Percentiles rank a stretch among this genome's conserved stretches.
Conservation (phyloP, 1,139 yeast species). For the Suhomyces terraborum region DNA sequence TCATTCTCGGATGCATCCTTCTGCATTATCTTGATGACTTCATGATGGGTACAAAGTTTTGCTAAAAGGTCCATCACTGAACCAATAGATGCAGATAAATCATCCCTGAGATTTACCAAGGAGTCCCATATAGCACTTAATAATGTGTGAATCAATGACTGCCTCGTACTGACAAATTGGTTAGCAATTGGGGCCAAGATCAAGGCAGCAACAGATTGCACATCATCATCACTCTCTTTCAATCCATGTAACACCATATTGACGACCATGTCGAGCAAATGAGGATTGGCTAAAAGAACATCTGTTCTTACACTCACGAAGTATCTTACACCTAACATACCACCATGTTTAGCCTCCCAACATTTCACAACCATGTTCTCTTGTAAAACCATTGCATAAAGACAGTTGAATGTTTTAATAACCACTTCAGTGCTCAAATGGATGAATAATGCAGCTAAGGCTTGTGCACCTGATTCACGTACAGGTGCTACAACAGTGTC, state of each 20-base stretch:
- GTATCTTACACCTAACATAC: constrained; percentile 90
- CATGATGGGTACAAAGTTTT: constrained; percentile 78
- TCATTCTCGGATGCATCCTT: constrained; percentile 54
- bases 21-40: constrained; percentile 73
- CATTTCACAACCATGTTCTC: constrained; percentile 49
- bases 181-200: constrained; percentile 87
- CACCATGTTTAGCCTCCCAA: constrained; percentile 99
- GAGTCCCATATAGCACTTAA: constrained; percentile 87
- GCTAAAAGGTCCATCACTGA: constrained; percentile 94
- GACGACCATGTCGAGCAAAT: constrained; percentile 70
- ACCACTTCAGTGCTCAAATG: constrained; percentile 62
- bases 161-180: constrained; percentile 71
- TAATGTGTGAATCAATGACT: constrained; percentile 61
- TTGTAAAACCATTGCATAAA: constrained; percentile 74
- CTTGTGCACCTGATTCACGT: constrained; percentile 94
- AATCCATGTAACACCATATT: constrained; percentile 87
- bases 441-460: constrained; percentile 81
- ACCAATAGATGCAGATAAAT: constrained; percentile 91
- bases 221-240: constrained; percentile 87
- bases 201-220: constrained; percentile 95
- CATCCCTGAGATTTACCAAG: constrained; percentile 81
- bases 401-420: constrained; percentile 61
- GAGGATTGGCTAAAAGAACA: constrained; percentile 58
- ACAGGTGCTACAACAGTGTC: constrained; percentile 99
- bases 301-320: constrained; percentile 89